phyloP scores from a whole-genome alignment of 768 basidiomycete genomes.

The Trametes cingulata region DNA sequence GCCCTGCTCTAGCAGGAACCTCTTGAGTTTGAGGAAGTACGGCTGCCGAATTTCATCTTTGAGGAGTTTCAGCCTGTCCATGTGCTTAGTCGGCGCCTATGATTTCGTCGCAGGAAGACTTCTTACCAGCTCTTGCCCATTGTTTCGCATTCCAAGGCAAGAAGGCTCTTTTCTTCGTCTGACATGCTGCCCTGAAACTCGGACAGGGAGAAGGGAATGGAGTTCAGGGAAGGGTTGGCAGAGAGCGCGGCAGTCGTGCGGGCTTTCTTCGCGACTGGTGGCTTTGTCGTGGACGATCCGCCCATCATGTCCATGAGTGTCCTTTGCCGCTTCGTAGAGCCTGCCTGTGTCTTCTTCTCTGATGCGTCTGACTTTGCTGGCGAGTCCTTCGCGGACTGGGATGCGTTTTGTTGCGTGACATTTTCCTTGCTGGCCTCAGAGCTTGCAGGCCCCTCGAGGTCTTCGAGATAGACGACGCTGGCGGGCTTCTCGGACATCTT shows the following conservation, averaged over 20 bases:
- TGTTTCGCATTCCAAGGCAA: conserved; percentile 69
- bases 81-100: background rate
- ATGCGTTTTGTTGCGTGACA: background rate
- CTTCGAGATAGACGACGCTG: conserved; percentile 37
- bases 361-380: background rate
- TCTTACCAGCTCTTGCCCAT: conserved; percentile 73
- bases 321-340: conserved; percentile 53
- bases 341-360: conserved; percentile 20
- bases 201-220: conserved; percentile 66
- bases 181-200: conserved; percentile 54
- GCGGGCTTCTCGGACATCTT: conserved; percentile 14
- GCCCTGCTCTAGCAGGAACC: conserved; percentile 67
- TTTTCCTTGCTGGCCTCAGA: conserved; percentile 4
- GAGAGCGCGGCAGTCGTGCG: conserved; percentile 31
- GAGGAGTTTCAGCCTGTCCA: conserved; percentile 67
- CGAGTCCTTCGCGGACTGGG: background rate
- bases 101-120: background rate
- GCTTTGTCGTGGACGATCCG: conserved; percentile 33
- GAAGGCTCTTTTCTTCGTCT: conserved; percentile 56
- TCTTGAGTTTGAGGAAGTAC: conserved; percentile 74
- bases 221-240: conserved; percentile 45
- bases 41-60: conserved; percentile 74
- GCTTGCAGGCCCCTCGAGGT: conserved; percentile 27
- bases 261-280: conserved; percentile 47
- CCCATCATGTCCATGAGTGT: conserved; percentile 67